These are phyloP conservation scores for Fusarium sp. DNA, from an alignment of 2,329 filamentous ascomycete species.

Conservation along the genomic window DNA sequence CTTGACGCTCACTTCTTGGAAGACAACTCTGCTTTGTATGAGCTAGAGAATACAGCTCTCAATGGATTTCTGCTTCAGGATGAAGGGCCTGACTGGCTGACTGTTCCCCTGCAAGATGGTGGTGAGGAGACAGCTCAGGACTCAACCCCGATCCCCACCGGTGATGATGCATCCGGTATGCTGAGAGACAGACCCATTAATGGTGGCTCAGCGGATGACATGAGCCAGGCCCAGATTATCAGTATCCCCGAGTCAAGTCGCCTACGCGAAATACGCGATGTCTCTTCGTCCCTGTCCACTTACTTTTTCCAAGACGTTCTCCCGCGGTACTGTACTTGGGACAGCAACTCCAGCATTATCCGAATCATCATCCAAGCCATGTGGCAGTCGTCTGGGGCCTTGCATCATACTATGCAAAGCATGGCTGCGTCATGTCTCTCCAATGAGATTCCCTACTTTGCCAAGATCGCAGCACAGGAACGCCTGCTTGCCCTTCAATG, in stretches of 20 bases:
- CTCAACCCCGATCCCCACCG: neutral
- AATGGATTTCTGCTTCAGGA: neutral
- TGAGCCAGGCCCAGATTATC: neutral
- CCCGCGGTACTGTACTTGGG: neutral
- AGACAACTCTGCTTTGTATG: neutral
- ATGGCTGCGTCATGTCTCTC: conserved; percentile 2
- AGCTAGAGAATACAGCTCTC: neutral
- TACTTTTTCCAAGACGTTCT: conserved; percentile 3
- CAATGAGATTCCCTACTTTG: neutral
- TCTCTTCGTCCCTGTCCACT: neutral
- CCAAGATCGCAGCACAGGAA: neutral
- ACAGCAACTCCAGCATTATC: neutral
- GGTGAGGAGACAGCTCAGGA: neutral
- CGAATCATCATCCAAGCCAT: neutral
- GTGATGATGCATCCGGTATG: neutral
- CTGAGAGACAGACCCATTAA: neutral
- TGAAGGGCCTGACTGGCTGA: neutral
- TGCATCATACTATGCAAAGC: conserved; percentile 4
- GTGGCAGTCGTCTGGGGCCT: neutral
- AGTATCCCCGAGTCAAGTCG: neutral
- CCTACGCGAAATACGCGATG: neutral
- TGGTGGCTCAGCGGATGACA: neutral
- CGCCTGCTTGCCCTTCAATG: neutral
- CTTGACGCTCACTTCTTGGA: neutral
- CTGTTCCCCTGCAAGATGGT: neutral